These are phyloP conservation scores for Capronia americana DNA, from an alignment of 2,329 filamentous ascomycete species.

Conservation along the genomic window DNA sequence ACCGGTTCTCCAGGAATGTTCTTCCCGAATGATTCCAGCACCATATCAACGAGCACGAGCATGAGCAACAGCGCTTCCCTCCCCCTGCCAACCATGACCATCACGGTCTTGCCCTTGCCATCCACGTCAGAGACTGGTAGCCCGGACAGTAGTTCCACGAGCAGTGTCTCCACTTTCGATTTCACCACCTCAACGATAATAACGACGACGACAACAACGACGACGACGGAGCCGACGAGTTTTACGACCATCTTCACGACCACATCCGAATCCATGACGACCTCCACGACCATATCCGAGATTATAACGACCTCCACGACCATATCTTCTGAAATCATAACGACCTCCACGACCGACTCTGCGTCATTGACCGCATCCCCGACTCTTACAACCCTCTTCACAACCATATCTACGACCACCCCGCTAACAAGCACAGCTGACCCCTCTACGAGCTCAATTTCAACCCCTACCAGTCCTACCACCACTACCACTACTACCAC, in stretches of 20 bases:
- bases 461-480: neutral
- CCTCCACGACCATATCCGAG: neutral
- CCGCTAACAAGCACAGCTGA: neutral
- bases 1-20: neutral
- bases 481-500: neutral
- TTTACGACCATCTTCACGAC: constrained; percentile 15
- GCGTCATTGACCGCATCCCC: constrained; percentile 8
- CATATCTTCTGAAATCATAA: neutral
- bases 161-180: neutral
- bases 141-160: neutral
- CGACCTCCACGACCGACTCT: neutral
- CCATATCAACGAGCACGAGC: neutral
- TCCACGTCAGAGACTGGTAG: neutral
- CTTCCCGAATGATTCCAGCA: constrained; percentile 5
- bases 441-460: neutral
- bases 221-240: constrained; percentile 20
- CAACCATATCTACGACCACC: constrained; percentile 2
- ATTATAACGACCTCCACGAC: neutral
- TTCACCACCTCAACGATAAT: constrained; percentile 11
- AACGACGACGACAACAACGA: constrained; percentile 18
- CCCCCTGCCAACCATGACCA: neutral
- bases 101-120: neutral
- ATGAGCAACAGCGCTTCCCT: neutral
- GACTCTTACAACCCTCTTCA: constrained; percentile 3
- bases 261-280: neutral